Conservation (phyloP, 805 yeast genomes). For the Wickerhamomyces canadensis region DNA sequence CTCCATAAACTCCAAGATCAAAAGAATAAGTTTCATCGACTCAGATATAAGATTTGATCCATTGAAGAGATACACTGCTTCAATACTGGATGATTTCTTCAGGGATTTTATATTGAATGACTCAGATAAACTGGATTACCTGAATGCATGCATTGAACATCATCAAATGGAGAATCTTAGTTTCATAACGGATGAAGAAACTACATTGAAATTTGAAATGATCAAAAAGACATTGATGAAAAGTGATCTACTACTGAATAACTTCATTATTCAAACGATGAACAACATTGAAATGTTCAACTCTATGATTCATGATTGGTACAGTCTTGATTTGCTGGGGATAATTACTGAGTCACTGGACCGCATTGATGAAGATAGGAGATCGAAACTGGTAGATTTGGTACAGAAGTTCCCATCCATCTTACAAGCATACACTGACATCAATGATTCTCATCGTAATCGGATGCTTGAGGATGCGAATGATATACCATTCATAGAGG, state of each 20-base stretch:
- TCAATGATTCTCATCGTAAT: too few relatives aligned
- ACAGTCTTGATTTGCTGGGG: constrained; percentile 2
- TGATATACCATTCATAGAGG: too few relatives aligned
- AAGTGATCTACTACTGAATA: constrained; percentile 11
- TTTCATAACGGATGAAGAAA: too few relatives aligned
- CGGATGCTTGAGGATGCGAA: too few relatives aligned
- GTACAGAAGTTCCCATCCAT: not conserved
- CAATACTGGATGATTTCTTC: not conserved
- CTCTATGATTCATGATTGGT: constrained; percentile 12
- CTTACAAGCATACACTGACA: too few relatives aligned
- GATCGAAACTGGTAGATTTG: not conserved
- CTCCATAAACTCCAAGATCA: constrained; percentile 1
- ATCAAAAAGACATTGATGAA: constrained; percentile 2
- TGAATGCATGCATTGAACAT: not conserved
- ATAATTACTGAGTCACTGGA: constrained; percentile 1
- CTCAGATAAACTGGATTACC: not conserved
- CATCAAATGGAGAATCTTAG: too few relatives aligned
- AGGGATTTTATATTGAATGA: constrained; percentile 1
- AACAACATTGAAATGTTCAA: constrained; percentile 2
- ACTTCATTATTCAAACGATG: constrained; percentile 2
- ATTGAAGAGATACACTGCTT: not conserved
- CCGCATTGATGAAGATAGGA: constrained; percentile 1
- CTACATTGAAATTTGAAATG: not conserved
- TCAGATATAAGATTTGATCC: constrained; percentile 3
- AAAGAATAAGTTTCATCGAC: constrained; percentile 4